phyloP scores from a whole-genome alignment of 2,329 filamentous ascomycete genomes.

The Neodidymelliopsis sp. region DNA sequence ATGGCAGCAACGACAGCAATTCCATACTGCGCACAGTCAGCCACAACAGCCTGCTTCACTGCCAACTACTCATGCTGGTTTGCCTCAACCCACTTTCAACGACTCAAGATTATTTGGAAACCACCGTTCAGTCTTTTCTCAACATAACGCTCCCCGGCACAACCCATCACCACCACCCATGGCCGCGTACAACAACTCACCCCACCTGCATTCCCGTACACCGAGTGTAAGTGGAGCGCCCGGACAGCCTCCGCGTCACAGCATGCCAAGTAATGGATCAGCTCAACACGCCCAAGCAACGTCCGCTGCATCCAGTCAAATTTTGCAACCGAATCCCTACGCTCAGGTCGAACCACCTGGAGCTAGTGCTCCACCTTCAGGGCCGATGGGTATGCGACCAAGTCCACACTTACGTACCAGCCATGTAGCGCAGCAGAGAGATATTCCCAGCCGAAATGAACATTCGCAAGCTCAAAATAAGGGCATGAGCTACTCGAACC shows the following conservation, averaged over 20 bases:
- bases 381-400: constrained; percentile 47
- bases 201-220: constrained; percentile 45
- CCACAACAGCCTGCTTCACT: constrained; percentile 31
- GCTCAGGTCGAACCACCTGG: constrained; percentile 47
- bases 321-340: constrained; percentile 49
- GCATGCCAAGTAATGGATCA: constrained; percentile 29
- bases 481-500: constrained; percentile 41
- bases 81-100: constrained; percentile 35
- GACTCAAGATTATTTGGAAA: constrained; percentile 33
- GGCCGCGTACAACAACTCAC: constrained; percentile 40
- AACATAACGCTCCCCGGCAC: constrained; percentile 43
- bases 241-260: constrained; percentile 34
- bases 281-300: constrained; percentile 29
- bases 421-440: constrained; percentile 39
- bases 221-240: constrained; percentile 44
- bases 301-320: constrained; percentile 33
- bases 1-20: constrained; percentile 42
- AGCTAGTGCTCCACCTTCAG: constrained; percentile 34
- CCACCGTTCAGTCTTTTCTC: constrained; percentile 44
- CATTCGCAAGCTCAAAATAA: constrained; percentile 43
- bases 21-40: constrained; percentile 37
- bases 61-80: constrained; percentile 38
- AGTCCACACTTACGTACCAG: constrained; percentile 45
- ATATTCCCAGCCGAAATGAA: constrained; percentile 41
- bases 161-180: constrained; percentile 46